Evolutionary conservation across 2,329 filamentous ascomycete genomes (phyloP), one percentile per base, ranked within the genome.

Genomic region (Dichotomopilus funicola): DNA sequence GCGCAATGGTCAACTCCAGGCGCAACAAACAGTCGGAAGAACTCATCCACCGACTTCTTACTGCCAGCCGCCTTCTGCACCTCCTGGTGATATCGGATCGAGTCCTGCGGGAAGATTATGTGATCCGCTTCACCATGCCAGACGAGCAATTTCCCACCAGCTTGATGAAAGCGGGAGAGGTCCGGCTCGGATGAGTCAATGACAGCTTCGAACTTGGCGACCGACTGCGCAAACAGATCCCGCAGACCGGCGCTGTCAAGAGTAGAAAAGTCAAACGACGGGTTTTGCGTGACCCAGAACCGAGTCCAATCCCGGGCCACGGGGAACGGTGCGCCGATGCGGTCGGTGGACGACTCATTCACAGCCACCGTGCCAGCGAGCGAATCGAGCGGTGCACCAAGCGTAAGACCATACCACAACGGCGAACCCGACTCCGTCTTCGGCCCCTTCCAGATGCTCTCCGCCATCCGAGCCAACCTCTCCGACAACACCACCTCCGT

Each of bases 121-220:
- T 13, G 53, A 42, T 40, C 55, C 65, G 48, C 3, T 56, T 68
- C 60, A 12, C 73, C 73, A 59, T 81, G 78, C 67, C 72, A 80
- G 58, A 75, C 73, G 8, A 80, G 65, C n/a, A 80, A 61, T 61
- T 79, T 80, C 11, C 75, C 76, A 35, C 76, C 76, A 0, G 68
- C 62, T 0, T 64, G 51, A 9, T 72, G 65, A 67, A 79, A 79
- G 3, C 65, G 61, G 0, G 72, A 73, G 3, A 80, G 68, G 54
- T 79, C 75, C 5, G 0, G 75, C 72, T 73, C 62, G 11, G 57
- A 53, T 13, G 65, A 59, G 45, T 51, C 59, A 19, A 64, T 57
- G 9, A 52, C 19, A 1, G 46, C 46, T 5, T 19, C 40, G 33
- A 56, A 60, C 35, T 45, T 19, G 19, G 19, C 19, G 3, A 27